Conservation (phyloP, 2,329 filamentous ascomycete genomes). For the Thermothelomyces thermophilus region DNA sequence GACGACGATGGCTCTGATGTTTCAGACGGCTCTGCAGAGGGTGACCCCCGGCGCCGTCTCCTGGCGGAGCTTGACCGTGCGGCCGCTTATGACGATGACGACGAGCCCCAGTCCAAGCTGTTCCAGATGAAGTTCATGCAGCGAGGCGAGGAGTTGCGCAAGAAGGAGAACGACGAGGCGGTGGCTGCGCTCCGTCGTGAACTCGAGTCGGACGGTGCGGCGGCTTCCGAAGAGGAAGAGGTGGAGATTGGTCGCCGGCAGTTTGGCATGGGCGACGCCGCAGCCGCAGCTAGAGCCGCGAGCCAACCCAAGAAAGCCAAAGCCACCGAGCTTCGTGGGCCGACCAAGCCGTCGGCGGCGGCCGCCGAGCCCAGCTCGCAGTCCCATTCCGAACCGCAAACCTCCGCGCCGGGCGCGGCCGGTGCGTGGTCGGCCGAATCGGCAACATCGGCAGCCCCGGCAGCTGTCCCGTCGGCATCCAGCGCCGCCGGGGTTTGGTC, state of each 20-base stretch:
- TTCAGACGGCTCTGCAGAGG: slow-evolving; percentile 53
- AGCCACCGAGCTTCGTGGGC: slow-evolving; percentile 22
- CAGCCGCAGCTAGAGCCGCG: slow-evolving; percentile 11
- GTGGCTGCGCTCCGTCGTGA: slow-evolving; percentile 63
- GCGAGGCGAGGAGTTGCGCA: slow-evolving; percentile 72
- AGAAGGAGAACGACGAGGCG: slow-evolving; percentile 73
- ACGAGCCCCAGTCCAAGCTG: slow-evolving; percentile 57
- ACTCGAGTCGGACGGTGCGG: slow-evolving; percentile 56
- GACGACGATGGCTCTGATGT: slow-evolving; percentile 45
- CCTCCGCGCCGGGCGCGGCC: slow-evolving; percentile 17
- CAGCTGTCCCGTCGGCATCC: slow-evolving; percentile 15
- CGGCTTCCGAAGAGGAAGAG: slow-evolving; percentile 45
- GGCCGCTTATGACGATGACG: slow-evolving; percentile 41
- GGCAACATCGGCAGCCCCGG: no score
- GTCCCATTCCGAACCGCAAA: neutral
- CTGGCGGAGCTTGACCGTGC: slow-evolving; percentile 43
- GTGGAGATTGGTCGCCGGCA: slow-evolving; percentile 61
- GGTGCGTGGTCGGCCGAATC: slow-evolving; percentile 35
- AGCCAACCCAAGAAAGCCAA: slow-evolving; percentile 26
- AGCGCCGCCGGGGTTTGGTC: slow-evolving; percentile 37
- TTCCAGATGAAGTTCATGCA: slow-evolving; percentile 92
- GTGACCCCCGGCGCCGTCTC: slow-evolving; percentile 43
- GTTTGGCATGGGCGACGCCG: slow-evolving; percentile 49
- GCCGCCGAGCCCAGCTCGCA: neutral
- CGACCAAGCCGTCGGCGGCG: slow-evolving; percentile 14